These are phyloP conservation scores for Aphanomyces astaci DNA, from an alignment of 352 stramenopile genomes.

Conservation along the genomic window DNA sequence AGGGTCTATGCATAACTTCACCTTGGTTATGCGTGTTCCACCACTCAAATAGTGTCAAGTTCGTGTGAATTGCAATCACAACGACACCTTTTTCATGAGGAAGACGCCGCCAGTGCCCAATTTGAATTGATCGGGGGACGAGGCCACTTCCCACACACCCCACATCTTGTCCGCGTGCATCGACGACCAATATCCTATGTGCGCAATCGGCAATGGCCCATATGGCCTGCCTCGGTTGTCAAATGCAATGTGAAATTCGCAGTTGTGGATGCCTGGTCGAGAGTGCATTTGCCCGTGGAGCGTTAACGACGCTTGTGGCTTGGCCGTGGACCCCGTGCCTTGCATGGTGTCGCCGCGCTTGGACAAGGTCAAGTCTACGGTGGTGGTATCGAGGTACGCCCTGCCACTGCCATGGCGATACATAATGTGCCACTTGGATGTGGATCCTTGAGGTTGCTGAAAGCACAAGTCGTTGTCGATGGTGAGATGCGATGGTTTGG, in stretches of 20 bases:
- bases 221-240: conserved; percentile 5
- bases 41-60: too few species aligned
- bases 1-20: too few species aligned
- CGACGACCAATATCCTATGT: conserved; percentile 17
- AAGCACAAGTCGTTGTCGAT: not conserved
- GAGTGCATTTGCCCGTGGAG: not conserved
- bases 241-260: not conserved
- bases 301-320: not conserved
- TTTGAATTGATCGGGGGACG: conserved; percentile 5
- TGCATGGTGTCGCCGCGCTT: not conserved
- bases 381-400: not conserved
- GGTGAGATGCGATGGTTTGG: not conserved
- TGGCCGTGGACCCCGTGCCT: not conserved
- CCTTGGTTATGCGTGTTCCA: too few species aligned
- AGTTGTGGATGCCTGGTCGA: conserved; percentile 2
- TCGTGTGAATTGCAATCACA: not conserved
- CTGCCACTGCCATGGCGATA: conserved; percentile 2
- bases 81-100: not conserved
- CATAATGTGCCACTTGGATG: not conserved
- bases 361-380: not conserved
- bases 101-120: conserved; percentile 9
- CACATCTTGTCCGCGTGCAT: conserved; percentile 2
- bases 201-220: not conserved
- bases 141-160: conserved; percentile 11
- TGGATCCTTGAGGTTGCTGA: too few species aligned